Conservation (phyloP, 306 rosid species). For the Corylus heterophylla region DNA sequence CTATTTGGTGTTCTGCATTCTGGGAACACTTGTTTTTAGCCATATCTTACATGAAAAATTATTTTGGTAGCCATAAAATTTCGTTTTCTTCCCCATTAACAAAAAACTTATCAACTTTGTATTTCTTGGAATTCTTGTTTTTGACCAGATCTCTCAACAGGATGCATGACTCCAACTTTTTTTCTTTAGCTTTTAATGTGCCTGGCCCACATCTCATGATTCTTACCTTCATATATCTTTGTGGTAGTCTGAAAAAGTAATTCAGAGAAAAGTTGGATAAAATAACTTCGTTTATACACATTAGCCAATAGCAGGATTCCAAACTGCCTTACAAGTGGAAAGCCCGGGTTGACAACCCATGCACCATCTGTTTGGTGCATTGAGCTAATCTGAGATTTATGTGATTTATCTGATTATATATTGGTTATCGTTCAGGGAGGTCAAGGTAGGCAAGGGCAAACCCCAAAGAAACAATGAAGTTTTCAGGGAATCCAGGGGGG, state of each 20-base stretch:
- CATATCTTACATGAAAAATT: not conserved
- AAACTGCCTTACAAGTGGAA: not conserved
- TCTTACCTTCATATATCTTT: not conserved
- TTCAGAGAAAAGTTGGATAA: not conserved
- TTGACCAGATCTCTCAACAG: not conserved
- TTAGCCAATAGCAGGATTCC: not conserved
- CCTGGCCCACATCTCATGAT: not conserved
- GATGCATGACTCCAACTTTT: not conserved
- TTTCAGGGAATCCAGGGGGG: conserved; percentile 28
- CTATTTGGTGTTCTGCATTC: not conserved
- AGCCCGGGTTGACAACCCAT: not conserved
- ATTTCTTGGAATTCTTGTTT: not conserved
- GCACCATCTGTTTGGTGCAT: not conserved
- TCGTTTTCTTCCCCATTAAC: not conserved
- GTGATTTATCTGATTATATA: conserved; percentile 2
- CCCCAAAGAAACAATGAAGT: conserved; percentile 31
- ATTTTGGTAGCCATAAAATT: not conserved
- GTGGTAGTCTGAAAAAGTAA: not conserved
- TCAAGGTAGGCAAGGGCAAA: conserved; percentile 42
- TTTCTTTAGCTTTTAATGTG: not conserved
- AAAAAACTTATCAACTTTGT: not conserved
- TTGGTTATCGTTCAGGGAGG: conserved; percentile 54
- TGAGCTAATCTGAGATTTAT: not conserved
- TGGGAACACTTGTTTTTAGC: not conserved
- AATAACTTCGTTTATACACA: not conserved